phyloP scores from a whole-genome alignment of 441 rosid species.

The Populus hybrid region DNA sequence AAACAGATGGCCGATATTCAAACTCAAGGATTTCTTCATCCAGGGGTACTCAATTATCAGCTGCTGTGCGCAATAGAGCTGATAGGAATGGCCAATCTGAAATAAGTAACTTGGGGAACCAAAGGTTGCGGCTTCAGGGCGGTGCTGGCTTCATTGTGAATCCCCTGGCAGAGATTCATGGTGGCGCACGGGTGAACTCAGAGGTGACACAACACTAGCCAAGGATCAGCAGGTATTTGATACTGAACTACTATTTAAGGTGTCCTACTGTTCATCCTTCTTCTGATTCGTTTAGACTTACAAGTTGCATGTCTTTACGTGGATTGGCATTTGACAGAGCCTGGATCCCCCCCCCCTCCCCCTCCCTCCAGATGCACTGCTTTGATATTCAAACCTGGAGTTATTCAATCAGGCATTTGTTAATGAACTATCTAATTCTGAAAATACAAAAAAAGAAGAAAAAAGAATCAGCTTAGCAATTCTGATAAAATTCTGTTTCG shows the following conservation, averaged over 20 bases:
- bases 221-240: constrained; percentile 28
- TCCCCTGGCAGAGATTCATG: constrained; percentile 78
- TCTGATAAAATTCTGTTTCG: neutral
- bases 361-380: neutral
- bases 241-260: neutral
- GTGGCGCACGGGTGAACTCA: constrained; percentile 31
- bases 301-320: neutral
- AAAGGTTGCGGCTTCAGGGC: constrained; percentile 44
- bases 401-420: neutral
- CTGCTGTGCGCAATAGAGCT: constrained; percentile 33
- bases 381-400: neutral
- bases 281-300: neutral
- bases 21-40: constrained; percentile 48
- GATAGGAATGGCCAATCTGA: constrained; percentile 34
- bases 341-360: too few species aligned
- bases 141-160: constrained; percentile 66
- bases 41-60: constrained; percentile 23
- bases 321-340: neutral
- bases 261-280: neutral
- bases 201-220: constrained; percentile 26
- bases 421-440: neutral
- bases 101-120: constrained; percentile 36
- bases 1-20: constrained; percentile 40
- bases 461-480: neutral
- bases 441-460: neutral